Evolutionary conservation across 306 rosid genomes (phyloP).

Genomic region (Datisca glomerata): DNA sequence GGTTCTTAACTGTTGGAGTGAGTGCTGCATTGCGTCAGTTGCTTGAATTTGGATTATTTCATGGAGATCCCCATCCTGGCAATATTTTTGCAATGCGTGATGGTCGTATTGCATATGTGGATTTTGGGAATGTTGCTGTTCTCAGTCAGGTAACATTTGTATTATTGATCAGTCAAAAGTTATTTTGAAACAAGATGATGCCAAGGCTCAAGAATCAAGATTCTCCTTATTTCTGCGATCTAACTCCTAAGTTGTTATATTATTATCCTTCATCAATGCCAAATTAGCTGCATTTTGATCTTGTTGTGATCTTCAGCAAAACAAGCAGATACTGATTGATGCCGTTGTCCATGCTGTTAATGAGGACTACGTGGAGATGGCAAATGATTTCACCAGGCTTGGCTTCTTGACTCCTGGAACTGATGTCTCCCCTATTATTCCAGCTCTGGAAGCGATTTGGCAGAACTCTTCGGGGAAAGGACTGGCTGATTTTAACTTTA

Average conservation of each 20-base stretch:
- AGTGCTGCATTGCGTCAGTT: conserved; percentile 95
- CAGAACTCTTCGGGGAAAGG: conserved; percentile 98
- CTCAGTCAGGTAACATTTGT: conserved; percentile 80
- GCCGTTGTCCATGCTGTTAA: conserved; percentile 99
- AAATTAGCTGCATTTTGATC: conserved; percentile 13
- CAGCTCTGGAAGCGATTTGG: conserved; percentile 98
- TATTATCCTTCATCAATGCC: not conserved
- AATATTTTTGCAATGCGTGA: conserved; percentile 96
- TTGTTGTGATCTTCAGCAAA: conserved; percentile 56
- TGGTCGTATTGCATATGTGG: conserved; percentile 97
- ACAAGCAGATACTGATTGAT: conserved; percentile 88
- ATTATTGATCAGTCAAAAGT: too few relatives aligned
- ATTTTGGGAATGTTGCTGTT: conserved; percentile 95
- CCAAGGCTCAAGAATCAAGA: too few relatives aligned
- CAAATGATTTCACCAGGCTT: conserved; percentile 93
- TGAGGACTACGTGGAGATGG: conserved; percentile 98
- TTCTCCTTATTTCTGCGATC: too few relatives aligned
- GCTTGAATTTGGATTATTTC: conserved; percentile 94
- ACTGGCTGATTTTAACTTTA: conserved; percentile 83
- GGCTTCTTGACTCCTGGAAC: conserved; percentile 95
- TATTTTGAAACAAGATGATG: too few relatives aligned
- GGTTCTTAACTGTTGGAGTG: conserved; percentile 89
- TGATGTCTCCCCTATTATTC: conserved; percentile 91
- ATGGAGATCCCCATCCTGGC: conserved; percentile 99
- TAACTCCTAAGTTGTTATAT: too few relatives aligned